phyloP scores from a whole-genome alignment of 768 basidiomycete species.

The Stropharia rugosoannulata region DNA sequence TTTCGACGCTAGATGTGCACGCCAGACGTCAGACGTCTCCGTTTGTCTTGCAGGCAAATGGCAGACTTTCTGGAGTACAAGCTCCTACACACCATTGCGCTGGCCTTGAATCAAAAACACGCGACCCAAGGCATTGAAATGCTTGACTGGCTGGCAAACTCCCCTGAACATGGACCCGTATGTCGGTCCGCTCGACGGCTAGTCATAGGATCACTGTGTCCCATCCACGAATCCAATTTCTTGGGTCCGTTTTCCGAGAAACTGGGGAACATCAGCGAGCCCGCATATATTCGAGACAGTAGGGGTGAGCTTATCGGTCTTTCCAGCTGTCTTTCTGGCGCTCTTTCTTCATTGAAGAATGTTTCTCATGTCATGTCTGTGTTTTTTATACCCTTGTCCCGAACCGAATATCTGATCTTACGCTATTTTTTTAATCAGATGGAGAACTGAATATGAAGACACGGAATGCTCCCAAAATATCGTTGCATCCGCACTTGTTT shows the following conservation, averaged over 20 bases:
- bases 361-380: not conserved
- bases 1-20: not conserved
- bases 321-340: not conserved
- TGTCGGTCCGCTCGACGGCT: not conserved
- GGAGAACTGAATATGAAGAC: not conserved
- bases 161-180: not conserved
- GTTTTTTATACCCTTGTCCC: not conserved
- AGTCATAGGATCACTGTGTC: slow-evolving; percentile 1
- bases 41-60: not conserved
- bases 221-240: not conserved
- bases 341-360: not conserved
- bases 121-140: not conserved
- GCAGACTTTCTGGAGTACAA: not conserved
- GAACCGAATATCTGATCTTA: not conserved
- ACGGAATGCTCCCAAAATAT: not conserved
- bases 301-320: not conserved
- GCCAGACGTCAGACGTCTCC: not conserved
- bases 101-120: not conserved
- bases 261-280: not conserved
- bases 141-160: not conserved
- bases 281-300: not conserved
- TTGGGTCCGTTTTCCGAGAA: not conserved
- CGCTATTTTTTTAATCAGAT: not conserved
- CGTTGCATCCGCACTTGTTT: not conserved
- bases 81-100: not conserved